Conservation (phyloP, 2,329 filamentous ascomycete genomes). For the Penicillium sp. region DNA sequence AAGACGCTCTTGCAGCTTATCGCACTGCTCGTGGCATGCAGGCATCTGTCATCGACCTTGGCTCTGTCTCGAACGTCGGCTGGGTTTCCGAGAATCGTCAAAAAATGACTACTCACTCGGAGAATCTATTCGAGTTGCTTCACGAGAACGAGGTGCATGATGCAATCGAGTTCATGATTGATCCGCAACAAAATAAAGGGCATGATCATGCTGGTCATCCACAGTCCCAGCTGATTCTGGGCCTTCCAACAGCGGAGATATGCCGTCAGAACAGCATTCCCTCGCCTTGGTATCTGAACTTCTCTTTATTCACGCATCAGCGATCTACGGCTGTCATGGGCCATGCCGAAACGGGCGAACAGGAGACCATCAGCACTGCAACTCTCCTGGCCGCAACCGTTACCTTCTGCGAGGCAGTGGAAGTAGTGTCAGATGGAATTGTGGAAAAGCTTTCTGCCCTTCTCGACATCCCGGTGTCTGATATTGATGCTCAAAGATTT, state of each 20-base stretch:
- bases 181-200: conserved; percentile 3
- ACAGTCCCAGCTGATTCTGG: conserved; percentile 21
- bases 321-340: not conserved
- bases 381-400: conserved; percentile 9
- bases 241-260: conserved; percentile 24
- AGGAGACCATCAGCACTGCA: conserved; percentile 13
- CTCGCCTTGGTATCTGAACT: conserved; percentile 27
- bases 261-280: conserved; percentile 24
- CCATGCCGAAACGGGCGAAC: not conserved
- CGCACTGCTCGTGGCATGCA: conserved; percentile 26
- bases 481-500: conserved; percentile 29
- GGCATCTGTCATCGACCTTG: conserved; percentile 31
- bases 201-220: not conserved
- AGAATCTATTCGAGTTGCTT: conserved; percentile 25
- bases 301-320: conserved; percentile 31
- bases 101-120: conserved; percentile 14
- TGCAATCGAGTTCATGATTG: conserved; percentile 24
- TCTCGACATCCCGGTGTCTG: conserved; percentile 30
- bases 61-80: conserved; percentile 39
- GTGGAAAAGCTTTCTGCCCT: conserved; percentile 22
- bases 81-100: conserved; percentile 35
- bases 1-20: conserved; percentile 41
- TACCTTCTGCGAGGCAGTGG: conserved; percentile 8
- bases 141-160: conserved; percentile 29
- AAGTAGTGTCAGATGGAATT: conserved; percentile 20